A percentile compares a stretch with the other conserved stretches of the same genome.
Evolutionary conservation across 2,329 filamentous ascomycete species (phyloP).

Genomic region (Hirsutella thompsonii): DNA sequence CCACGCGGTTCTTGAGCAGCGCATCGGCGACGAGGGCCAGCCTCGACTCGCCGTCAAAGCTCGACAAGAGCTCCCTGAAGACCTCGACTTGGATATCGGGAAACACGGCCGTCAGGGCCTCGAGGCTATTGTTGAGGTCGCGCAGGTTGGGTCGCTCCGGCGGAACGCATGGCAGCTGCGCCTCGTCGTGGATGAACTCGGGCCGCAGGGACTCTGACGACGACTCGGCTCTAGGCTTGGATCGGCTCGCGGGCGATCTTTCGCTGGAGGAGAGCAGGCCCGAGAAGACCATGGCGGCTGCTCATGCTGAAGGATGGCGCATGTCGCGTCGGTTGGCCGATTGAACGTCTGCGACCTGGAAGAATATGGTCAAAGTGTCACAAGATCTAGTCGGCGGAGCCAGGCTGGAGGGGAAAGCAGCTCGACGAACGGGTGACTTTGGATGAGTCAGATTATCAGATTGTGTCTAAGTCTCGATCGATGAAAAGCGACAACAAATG

Average conservation of each 20-base stretch:
- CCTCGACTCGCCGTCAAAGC: slow-evolving; percentile 63
- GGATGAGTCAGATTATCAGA: background rate
- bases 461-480: background rate
- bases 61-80: slow-evolving; percentile 67
- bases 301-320: slow-evolving; percentile 5
- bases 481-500: background rate
- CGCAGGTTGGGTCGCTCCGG: slow-evolving; percentile 49
- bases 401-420: background rate
- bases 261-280: slow-evolving; percentile 32
- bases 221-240: slow-evolving; percentile 15
- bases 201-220: slow-evolving; percentile 12
- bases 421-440: background rate
- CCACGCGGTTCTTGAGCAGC: slow-evolving; percentile 57
- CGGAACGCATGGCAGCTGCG: slow-evolving; percentile 34
- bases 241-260: slow-evolving; percentile 18
- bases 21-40: slow-evolving; percentile 67
- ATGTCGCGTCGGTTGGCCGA: background rate
- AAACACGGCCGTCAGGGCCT: slow-evolving; percentile 58
- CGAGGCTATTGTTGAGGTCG: slow-evolving; percentile 57
- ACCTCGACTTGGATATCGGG: slow-evolving; percentile 73
- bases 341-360: no score
- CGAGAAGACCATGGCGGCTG: slow-evolving; percentile 37
- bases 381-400: no score
- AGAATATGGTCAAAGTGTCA: no score
- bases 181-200: slow-evolving; percentile 42